These are phyloP conservation scores for Backusella luteola DNA, from an alignment of 192 early-diverging fungal species.

Conservation along the genomic window DNA sequence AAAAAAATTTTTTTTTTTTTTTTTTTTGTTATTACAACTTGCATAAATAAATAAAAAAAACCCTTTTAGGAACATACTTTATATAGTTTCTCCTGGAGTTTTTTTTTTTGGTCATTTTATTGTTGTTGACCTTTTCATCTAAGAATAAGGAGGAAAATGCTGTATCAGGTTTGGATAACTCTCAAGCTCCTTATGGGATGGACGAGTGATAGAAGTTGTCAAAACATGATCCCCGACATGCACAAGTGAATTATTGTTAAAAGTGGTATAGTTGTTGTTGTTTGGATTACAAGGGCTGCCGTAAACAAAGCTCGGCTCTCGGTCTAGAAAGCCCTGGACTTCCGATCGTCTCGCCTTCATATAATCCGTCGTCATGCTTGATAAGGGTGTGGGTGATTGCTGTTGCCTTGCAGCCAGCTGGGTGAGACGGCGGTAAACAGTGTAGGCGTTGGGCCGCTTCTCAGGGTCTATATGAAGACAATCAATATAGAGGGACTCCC, in stretches of 20 bases:
- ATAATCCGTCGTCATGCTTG: not conserved
- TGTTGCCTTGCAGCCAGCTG: not conserved
- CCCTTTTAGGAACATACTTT: no score
- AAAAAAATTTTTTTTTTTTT: no score
- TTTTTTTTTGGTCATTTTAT: not conserved
- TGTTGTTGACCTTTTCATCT: not conserved
- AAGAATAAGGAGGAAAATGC: slow-evolving; percentile 4
- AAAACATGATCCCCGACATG: slow-evolving; percentile 11
- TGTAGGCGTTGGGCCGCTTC: slow-evolving; percentile 18
- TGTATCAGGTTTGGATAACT: slow-evolving; percentile 21
- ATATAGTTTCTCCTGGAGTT: not conserved
- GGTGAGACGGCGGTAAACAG: slow-evolving; percentile 18
- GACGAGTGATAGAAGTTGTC: slow-evolving; percentile 18
- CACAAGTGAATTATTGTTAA: not conserved
- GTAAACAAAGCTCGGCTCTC: not conserved
- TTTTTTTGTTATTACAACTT: no score
- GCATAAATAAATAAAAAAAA: no score
- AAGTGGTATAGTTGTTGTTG: not conserved
- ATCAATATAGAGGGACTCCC: slow-evolving; percentile 17
- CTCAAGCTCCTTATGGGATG: slow-evolving; percentile 11
- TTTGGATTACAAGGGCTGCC: not conserved
- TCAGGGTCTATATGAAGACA: slow-evolving; percentile 18
- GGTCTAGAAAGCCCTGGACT: slow-evolving; percentile 12
- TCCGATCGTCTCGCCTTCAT: slow-evolving; percentile 8
- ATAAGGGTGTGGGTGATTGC: not conserved